These are phyloP conservation scores for Marasmius sp. DNA, from an alignment of 1,284 basidiomycete species.

Conservation along the genomic window DNA sequence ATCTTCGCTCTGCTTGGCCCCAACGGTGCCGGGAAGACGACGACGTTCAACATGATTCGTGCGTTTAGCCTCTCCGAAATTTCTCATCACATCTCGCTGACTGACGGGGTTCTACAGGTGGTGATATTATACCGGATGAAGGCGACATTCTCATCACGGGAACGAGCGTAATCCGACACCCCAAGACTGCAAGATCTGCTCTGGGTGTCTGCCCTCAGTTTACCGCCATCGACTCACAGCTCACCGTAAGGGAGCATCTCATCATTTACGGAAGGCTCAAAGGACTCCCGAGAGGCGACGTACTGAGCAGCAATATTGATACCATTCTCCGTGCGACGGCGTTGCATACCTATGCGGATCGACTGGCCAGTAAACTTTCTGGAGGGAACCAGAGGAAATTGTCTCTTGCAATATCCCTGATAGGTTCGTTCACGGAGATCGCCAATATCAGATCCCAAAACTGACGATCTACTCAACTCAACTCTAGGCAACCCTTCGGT, in stretches of 20 bases:
- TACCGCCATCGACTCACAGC: constrained; percentile 75
- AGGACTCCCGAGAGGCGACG: constrained; percentile 52
- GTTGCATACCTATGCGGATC: constrained; percentile 61
- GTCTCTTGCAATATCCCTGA: constrained; percentile 74
- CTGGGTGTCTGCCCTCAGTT: constrained; percentile 84
- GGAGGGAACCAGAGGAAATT: constrained; percentile 84
- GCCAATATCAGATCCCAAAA: background rate
- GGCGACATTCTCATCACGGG: constrained; percentile 71
- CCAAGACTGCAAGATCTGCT: constrained; percentile 59
- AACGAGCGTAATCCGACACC: constrained; percentile 59
- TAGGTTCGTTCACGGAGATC: constrained; percentile 46
- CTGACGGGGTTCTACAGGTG: constrained; percentile 37
- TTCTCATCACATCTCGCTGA: background rate
- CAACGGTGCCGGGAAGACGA: constrained; percentile 82
- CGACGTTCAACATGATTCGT: constrained; percentile 77
- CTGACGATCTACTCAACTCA: background rate
- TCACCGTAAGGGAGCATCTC: constrained; percentile 78
- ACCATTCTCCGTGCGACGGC: constrained; percentile 61
- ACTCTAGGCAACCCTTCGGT: constrained; percentile 70
- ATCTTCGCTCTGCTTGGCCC: constrained; percentile 78
- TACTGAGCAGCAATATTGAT: constrained; percentile 56
- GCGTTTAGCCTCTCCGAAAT: constrained; percentile 23
- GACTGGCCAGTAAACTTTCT: constrained; percentile 70
- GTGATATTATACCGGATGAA: constrained; percentile 57
- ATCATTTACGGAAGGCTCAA: constrained; percentile 67